Conservation (phyloP, 2,329 filamentous ascomycete genomes). For the Ilyonectria sp. region DNA sequence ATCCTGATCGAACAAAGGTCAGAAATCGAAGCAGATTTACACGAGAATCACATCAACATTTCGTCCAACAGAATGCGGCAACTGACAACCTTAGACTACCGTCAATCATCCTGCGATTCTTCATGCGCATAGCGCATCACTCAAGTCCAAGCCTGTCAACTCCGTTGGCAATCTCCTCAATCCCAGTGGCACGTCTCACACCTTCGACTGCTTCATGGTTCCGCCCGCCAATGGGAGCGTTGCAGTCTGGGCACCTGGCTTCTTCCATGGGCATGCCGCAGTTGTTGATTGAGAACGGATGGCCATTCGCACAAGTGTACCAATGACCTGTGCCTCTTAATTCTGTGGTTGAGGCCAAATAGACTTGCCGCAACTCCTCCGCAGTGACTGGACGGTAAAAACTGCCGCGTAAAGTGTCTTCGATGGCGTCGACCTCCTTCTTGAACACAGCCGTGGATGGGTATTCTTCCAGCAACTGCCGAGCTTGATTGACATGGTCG, state of each 20-base stretch:
- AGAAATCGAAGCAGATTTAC: no score
- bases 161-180: slow-evolving; percentile 1
- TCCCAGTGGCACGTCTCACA: neutral
- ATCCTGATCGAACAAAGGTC: no score
- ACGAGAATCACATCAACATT: no score
- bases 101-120: neutral
- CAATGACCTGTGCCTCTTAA: slow-evolving; percentile 71
- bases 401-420: slow-evolving; percentile 61
- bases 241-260: slow-evolving; percentile 75
- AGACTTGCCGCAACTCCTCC: slow-evolving; percentile 66
- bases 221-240: slow-evolving; percentile 47
- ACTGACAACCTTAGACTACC: neutral
- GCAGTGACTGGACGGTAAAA: slow-evolving; percentile 66
- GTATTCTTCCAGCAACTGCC: neutral
- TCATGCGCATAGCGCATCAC: no score
- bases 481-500: neutral
- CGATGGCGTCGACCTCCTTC: slow-evolving; percentile 56
- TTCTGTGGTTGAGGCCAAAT: slow-evolving; percentile 66
- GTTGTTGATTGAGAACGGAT: slow-evolving; percentile 76
- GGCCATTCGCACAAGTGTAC: slow-evolving; percentile 71
- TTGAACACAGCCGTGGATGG: neutral
- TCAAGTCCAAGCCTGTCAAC: neutral
- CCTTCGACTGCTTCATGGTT: slow-evolving; percentile 1
- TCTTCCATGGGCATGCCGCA: slow-evolving; percentile 77
- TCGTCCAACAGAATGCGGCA: neutral